These are phyloP conservation scores for Penicillium lividum DNA, from an alignment of 495 filamentous ascomycete genomes.

Conservation along the genomic window DNA sequence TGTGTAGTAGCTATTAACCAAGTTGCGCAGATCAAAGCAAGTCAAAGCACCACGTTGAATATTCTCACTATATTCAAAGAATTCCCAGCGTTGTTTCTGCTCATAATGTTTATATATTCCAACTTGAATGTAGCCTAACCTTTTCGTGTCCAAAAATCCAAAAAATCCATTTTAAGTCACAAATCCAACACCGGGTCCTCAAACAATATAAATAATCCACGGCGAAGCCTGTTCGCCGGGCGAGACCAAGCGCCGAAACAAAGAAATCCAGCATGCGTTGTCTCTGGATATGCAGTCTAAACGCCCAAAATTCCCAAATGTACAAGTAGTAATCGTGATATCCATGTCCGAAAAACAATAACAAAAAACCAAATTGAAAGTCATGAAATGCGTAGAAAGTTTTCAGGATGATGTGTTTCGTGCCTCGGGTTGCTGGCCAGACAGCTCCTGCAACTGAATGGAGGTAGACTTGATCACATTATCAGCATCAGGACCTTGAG, in stretches of 20 bases:
- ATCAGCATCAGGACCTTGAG: background rate
- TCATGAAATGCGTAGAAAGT: background rate
- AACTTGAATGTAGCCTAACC: background rate
- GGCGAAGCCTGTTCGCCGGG: background rate
- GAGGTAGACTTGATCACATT: conserved; percentile 19
- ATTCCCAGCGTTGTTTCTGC: background rate
- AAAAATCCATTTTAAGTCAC: background rate
- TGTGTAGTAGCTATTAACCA: too few relatives aligned
- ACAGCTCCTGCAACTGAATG: conserved; percentile 24
- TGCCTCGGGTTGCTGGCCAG: background rate
- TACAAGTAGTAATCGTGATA: conserved; percentile 12
- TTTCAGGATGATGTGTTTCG: background rate
- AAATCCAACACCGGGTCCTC: background rate
- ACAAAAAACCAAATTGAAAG: background rate
- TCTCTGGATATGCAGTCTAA: conserved; percentile 3
- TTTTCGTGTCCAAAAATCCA: background rate
- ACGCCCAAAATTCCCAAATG: conserved; percentile 6
- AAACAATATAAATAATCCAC: background rate
- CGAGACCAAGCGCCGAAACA: background rate
- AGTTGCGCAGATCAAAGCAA: too few relatives aligned
- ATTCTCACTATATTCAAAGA: too few relatives aligned
- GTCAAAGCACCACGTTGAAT: too few relatives aligned
- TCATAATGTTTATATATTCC: background rate
- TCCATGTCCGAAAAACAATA: conserved; percentile 8
- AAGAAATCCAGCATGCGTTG: conserved; percentile 4